phyloP scores from a whole-genome alignment of 768 basidiomycete genomes.

The Gymnopilus dilepis region DNA sequence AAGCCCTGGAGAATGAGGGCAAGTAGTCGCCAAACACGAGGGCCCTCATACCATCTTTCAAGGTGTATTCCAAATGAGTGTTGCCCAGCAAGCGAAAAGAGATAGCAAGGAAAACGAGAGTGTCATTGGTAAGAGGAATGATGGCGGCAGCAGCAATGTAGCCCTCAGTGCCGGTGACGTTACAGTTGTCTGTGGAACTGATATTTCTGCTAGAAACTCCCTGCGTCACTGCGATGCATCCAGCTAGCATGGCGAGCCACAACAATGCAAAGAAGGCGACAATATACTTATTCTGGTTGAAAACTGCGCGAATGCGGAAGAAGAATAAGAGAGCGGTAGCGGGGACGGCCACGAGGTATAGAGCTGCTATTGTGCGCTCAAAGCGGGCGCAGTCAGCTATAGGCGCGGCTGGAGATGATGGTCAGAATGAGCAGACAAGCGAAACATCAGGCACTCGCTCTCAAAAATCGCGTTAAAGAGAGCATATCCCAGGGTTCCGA shows the following conservation, averaged over 20 bases:
- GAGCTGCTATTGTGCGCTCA: conserved; percentile 16
- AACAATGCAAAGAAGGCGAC: conserved; percentile 31
- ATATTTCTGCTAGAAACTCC: conserved; percentile 25
- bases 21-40: conserved; percentile 28
- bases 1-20: conserved; percentile 29
- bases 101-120: conserved; percentile 38
- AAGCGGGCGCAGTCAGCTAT: conserved; percentile 18
- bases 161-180: conserved; percentile 13
- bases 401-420: conserved; percentile 7
- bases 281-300: conserved; percentile 25
- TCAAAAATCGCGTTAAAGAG: conserved; percentile 19
- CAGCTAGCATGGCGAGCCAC: conserved; percentile 36
- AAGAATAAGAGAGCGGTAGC: conserved; percentile 34
- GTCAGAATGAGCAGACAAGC: not conserved
- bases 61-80: conserved; percentile 11
- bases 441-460: conserved; percentile 11
- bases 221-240: conserved; percentile 29
- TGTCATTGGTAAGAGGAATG: conserved; percentile 34
- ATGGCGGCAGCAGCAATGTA: conserved; percentile 25
- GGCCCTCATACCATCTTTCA: conserved; percentile 18
- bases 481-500: conserved; percentile 17
- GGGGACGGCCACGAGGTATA: conserved; percentile 28
- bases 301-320: conserved; percentile 34
- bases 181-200: conserved; percentile 31
- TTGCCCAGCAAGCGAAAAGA: conserved; percentile 31